These are phyloP conservation scores for Sphaerulina vaccinii DNA, from an alignment of 2,329 filamentous ascomycete species.

Conservation along the genomic window DNA sequence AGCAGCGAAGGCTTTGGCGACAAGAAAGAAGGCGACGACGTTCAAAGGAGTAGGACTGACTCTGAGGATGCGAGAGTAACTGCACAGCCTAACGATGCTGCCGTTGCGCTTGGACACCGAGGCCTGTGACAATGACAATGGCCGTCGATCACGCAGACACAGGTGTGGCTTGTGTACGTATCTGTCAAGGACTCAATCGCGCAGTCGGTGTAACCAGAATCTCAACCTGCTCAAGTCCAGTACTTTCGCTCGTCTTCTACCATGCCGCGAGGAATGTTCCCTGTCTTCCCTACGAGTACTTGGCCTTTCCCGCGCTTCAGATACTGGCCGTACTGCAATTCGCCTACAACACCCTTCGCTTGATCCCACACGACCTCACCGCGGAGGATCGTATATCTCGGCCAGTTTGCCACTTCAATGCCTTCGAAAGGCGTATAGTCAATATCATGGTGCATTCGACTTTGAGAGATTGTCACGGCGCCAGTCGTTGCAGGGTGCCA, in stretches of 20 bases:
- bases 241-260: constrained; percentile 32
- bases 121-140: too few species aligned
- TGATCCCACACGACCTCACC: constrained; percentile 60
- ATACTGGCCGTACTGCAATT: constrained; percentile 37
- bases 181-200: too few species aligned
- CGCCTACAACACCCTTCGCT: constrained; percentile 48
- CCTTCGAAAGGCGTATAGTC: constrained; percentile 65
- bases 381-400: constrained; percentile 59
- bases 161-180: too few species aligned
- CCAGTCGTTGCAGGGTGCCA: constrained; percentile 40
- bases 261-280: constrained; percentile 35
- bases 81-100: too few species aligned
- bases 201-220: too few species aligned
- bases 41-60: background rate
- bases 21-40: background rate
- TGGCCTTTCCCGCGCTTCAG: constrained; percentile 40
- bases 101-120: too few species aligned
- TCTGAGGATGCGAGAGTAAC: constrained; percentile 5
- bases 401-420: constrained; percentile 58
- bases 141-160: too few species aligned
- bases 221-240: constrained; percentile 28
- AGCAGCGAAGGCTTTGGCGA: constrained; percentile 4
- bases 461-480: constrained; percentile 38
- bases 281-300: constrained; percentile 33
- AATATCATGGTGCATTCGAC: constrained; percentile 59